Conservation (phyloP, 2,329 filamentous ascomycete genomes). For the Cercospora nicotianae region DNA sequence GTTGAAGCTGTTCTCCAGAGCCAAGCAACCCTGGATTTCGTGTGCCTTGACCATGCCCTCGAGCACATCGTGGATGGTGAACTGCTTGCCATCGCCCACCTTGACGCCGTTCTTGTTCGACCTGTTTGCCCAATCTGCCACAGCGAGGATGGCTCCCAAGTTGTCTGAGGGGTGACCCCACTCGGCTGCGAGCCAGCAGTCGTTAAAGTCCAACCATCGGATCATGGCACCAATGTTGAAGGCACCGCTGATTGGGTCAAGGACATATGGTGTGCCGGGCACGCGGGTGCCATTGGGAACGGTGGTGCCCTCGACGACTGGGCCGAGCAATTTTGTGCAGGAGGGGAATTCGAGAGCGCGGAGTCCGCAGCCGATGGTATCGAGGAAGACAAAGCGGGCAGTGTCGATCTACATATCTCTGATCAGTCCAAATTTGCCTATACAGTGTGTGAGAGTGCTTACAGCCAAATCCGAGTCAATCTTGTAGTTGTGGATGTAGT, state of each 20-base stretch:
- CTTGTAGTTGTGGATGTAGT: constrained; percentile 88
- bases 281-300: constrained; percentile 92
- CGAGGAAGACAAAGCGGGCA: constrained; percentile 92
- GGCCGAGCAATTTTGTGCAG: constrained; percentile 91
- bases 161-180: constrained; percentile 99
- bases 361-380: constrained; percentile 94
- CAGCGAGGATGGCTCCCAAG: constrained; percentile 91
- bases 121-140: constrained; percentile 95
- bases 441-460: constrained; percentile 42
- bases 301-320: constrained; percentile 82
- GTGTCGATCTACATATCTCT: constrained; percentile 72
- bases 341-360: constrained; percentile 94
- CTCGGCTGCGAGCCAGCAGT: constrained; percentile 98
- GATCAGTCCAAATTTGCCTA: constrained; percentile 21
- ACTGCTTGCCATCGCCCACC: constrained; percentile 69
- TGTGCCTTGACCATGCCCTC: constrained; percentile 97
- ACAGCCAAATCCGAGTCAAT: constrained; percentile 92
- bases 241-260: constrained; percentile 91
- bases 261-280: constrained; percentile 86
- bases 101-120: constrained; percentile 86
- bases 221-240: constrained; percentile 99
- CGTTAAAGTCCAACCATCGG: constrained; percentile 99
- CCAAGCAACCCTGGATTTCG: constrained; percentile 96
- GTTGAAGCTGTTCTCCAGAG: constrained; percentile 97
- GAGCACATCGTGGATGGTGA: constrained; percentile 86